These are phyloP conservation scores for Passiflora organensis DNA, from an alignment of 345 rosid species.

Conservation along the genomic window DNA sequence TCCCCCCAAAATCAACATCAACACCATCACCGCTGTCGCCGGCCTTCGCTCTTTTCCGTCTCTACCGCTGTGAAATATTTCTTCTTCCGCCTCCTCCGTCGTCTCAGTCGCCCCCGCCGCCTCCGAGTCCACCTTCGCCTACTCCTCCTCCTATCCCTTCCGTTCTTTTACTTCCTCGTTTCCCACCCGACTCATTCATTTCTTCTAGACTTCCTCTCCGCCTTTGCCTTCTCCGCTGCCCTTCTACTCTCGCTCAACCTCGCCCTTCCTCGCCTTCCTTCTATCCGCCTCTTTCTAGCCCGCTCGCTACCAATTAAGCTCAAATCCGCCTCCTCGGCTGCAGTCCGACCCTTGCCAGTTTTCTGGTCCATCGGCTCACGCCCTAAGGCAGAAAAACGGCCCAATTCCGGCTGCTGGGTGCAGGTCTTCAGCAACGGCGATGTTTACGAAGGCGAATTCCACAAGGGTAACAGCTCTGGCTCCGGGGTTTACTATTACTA, in stretches of 20 bases:
- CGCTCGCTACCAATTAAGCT: constrained; percentile 77
- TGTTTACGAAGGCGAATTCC: constrained; percentile 87
- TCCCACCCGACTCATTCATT: constrained; percentile 80
- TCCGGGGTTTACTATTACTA: constrained; percentile 82
- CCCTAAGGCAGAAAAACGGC: constrained; percentile 53
- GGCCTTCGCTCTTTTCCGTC: constrained; percentile 31
- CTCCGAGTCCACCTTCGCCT: constrained; percentile 56
- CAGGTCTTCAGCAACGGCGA: constrained; percentile 86
- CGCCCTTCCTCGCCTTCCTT: constrained; percentile 77
- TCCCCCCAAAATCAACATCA: constrained; percentile 14
- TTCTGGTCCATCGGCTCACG: constrained; percentile 93
- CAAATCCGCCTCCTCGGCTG: constrained; percentile 19
- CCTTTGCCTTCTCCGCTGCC: constrained; percentile 77
- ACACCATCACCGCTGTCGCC: too few relatives aligned
- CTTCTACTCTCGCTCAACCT: constrained; percentile 67
- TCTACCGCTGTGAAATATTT: constrained; percentile 47
- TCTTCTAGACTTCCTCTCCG: constrained; percentile 75
- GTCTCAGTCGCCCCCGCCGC: constrained; percentile 41
- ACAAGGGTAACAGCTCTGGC: constrained; percentile 82
- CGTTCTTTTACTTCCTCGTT: constrained; percentile 68
- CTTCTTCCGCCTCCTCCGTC: constrained; percentile 43
- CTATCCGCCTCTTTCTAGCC: constrained; percentile 66
- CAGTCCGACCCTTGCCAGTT: constrained; percentile 57
- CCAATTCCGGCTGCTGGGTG: constrained; percentile 80
- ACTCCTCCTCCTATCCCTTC: constrained; percentile 60